Percentiles rank a stretch among this genome's conserved stretches.
These are phyloP conservation scores for Plasmodium knowlesi DNA, from an alignment of 169 alveolate species.

Conservation along the genomic window DNA sequence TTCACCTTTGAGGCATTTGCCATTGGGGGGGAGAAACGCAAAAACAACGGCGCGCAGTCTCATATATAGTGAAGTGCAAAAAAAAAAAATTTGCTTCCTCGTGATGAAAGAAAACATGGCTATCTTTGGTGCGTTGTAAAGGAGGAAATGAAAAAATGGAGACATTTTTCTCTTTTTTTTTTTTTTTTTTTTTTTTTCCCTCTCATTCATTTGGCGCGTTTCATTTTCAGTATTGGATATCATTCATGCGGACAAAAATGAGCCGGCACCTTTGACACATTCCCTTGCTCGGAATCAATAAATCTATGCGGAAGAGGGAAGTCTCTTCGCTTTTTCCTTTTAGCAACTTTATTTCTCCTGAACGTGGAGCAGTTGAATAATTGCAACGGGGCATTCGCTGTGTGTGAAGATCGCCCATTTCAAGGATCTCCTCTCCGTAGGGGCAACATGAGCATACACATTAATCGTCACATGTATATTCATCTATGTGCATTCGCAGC, in stretches of 20 bases:
- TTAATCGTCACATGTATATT: background rate
- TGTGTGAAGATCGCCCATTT: background rate
- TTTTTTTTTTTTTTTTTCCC: no score
- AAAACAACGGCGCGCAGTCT: background rate
- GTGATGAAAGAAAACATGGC: background rate
- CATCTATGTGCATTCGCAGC: background rate
- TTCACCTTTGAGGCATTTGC: background rate
- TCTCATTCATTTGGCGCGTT: background rate
- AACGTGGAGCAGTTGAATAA: background rate
- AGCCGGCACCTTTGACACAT: background rate
- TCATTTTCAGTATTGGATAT: background rate
- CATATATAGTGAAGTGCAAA: background rate
- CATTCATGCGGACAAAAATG: background rate
- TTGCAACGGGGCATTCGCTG: background rate
- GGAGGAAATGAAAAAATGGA: background rate
- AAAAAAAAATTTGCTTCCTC: no score
- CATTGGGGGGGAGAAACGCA: background rate
- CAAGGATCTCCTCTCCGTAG: background rate
- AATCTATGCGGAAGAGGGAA: background rate
- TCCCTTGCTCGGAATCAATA: background rate
- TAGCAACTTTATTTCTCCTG: background rate
- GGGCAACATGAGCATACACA: background rate
- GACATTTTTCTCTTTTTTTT: background rate
- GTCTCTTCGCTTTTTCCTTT: no score
- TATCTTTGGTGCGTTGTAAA: background rate